Base-by-base conservation (phyloP, 225 moss, liverwort and hornwort genomes). In the Sphagnum contortum region DNA sequence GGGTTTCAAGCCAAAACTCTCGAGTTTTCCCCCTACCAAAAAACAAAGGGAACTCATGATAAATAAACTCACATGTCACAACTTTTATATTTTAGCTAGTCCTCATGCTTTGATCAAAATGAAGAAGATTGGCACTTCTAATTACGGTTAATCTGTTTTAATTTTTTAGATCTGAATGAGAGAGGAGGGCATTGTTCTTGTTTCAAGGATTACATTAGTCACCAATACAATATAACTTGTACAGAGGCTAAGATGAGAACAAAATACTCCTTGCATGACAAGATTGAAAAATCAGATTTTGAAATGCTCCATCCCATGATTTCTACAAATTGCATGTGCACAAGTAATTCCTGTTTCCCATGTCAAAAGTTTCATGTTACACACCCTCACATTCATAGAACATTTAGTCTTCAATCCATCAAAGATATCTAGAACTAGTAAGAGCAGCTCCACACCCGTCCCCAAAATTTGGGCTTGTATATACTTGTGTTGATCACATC, bases 271-370 rank as follows among this genome's bases (percentile, higher is more conserved):
- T 58, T 5, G 12, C 10, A 57, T 63, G 48, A 48, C 12, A 63
- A 3, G 50, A 63, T 63, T 49, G 63, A 63, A 49, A 63, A 48
- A 11, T 63, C 63, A 8, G 45, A 63, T 14, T 5, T 4, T 11
- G 68, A 68, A 68, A 59, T 49, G 45, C 50, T 60, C 68, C 68
- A 68, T 45, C 68, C 60, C 59, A 59, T 10, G 29, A 68, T 68
- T 49, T 68, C 59, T 6, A 50, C 51, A 50, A 68, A 68, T 7
- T 45, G 68, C 57, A 60, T 60, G 10, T 60, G 60, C 7, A 69
- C 49, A 44, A 69, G 49, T 60, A 14, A 44, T 49, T 69, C 61
- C 68, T 69, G n/a, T 48, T 8, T 67, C 5, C 53, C 68, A 68
- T 7, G 0, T 53, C 29, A 51, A 49, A 49, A n/a, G 11, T 64